Evolutionary conservation across 2,329 filamentous ascomycete species (phyloP), one percentile per base, ranked within the genome.

Genomic region (Daldinia sp.): DNA sequence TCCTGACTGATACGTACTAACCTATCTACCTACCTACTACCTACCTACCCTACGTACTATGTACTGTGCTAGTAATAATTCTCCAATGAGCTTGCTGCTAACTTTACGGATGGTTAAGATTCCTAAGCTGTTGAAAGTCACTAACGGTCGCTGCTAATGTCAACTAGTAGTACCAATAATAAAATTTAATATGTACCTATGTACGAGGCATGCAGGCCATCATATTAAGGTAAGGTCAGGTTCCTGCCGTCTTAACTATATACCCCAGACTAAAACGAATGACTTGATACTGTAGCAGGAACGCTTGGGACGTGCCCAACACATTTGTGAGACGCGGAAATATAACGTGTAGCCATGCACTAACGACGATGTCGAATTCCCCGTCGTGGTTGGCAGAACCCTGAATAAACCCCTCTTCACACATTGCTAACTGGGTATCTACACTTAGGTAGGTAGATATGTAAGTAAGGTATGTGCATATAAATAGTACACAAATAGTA

Each of bases 191-290:
- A 63, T 27, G 59, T 60, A 60, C 61, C 59, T 45, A 63, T 27
- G 59, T 60, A 60, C 61, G 61, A 67, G 35, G 56, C 34, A 58
- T 54, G 58, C 58, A 56, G 59, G 58, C 54, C 53, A 64, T 57
- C 51, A 25, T 50, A 34, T n/a, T n/a, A n/a, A n/a, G n/a, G n/a
- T n/a, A n/a, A n/a, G n/a, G n/a, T n/a, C n/a, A n/a, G n/a, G n/a
- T n/a, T n/a, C 29, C 23, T 55, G 32, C 37, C 37, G 27, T 27
- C 27, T 29, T 43, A 32, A 41, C 37, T 67, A n/a, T n/a, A n/a
- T n/a, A 64, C 64, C 63, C 63, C 57, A 61, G 61, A 64, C 29
- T 27, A 53, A 21, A 61, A 61, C 34, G 50, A 39, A 53, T 53
- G 47, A 66, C 19, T 21, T 41, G 21, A 41, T n/a, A 35, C 32